Conservation (phyloP, 2,329 filamentous ascomycete species). For the Colletotrichum sublineola region DNA sequence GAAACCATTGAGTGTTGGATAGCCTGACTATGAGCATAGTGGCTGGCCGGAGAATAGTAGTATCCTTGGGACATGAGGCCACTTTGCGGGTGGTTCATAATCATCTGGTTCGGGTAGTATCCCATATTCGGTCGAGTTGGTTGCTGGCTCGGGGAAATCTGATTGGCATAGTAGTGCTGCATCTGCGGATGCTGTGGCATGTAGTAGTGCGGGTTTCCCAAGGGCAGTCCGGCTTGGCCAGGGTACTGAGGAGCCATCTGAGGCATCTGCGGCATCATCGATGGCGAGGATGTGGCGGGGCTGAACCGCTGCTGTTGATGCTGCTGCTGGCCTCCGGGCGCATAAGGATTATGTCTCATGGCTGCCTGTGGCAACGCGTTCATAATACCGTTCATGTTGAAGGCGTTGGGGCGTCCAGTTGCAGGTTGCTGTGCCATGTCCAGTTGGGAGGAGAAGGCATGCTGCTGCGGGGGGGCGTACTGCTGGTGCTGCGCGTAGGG, state of each 20-base stretch:
- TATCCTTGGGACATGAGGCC: constrained; percentile 52
- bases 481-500: constrained; percentile 46
- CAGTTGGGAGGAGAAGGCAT: constrained; percentile 58
- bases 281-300: constrained; percentile 50
- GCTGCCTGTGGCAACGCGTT: constrained; percentile 58
- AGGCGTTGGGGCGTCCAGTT: constrained; percentile 52
- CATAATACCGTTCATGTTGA: constrained; percentile 62
- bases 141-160: constrained; percentile 55
- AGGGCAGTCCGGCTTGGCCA: constrained; percentile 53
- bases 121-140: constrained; percentile 53
- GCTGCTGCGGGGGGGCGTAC: constrained; percentile 53
- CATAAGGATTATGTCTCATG: constrained; percentile 56
- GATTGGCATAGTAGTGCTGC: constrained; percentile 59
- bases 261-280: constrained; percentile 55
- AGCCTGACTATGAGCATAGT: constrained; percentile 53
- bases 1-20: constrained; percentile 52
- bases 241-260: constrained; percentile 57
- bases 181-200: constrained; percentile 59
- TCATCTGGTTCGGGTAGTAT: constrained; percentile 60
- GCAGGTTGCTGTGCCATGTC: constrained; percentile 53
- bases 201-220: constrained; percentile 62
- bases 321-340: constrained; percentile 53
- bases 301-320: constrained; percentile 51
- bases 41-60: constrained; percentile 59
- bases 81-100: constrained; percentile 57